phyloP scores from a whole-genome alignment of 129 eudicot species.

The Escallonia herrerae region DNA sequence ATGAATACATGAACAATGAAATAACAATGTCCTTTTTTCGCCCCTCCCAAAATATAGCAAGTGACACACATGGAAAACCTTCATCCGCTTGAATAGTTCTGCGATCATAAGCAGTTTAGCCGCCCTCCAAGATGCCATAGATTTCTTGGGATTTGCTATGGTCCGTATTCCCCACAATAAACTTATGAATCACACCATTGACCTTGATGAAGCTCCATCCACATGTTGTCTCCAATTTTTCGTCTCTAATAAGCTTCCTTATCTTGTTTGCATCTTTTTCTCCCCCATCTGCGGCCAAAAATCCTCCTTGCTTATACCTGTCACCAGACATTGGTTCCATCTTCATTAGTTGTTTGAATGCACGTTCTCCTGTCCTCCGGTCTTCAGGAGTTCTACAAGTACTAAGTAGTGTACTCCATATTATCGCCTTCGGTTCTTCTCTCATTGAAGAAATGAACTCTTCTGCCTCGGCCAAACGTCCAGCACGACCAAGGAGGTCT shows the following conservation, averaged over 20 bases:
- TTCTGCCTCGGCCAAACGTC: conserved; percentile 34
- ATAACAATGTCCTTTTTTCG: no score
- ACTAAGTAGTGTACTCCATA: conserved; percentile 45
- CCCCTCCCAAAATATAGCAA: no score
- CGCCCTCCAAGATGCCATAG: conserved; percentile 22
- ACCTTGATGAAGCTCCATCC: conserved; percentile 37
- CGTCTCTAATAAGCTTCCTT: conserved; percentile 16
- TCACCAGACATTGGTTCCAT: conserved; percentile 32
- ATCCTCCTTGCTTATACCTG: conserved; percentile 22
- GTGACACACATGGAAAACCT: no score
- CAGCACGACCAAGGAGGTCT: conserved; percentile 47
- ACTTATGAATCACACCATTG: conserved; percentile 38
- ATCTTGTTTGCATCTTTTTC: conserved; percentile 15
- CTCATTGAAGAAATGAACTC: conserved; percentile 28
- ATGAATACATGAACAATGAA: no score
- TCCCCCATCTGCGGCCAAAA: conserved; percentile 18
- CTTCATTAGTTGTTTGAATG: conserved; percentile 25
- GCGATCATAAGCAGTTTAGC: background rate
- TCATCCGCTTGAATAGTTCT: no score
- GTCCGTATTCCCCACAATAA: conserved; percentile 28
- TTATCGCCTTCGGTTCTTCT: conserved; percentile 30
- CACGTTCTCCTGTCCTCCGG: conserved; percentile 20
- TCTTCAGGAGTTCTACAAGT: conserved; percentile 35
- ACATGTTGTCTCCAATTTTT: conserved; percentile 16
- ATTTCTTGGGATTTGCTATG: conserved; percentile 32